Conservation (phyloP, 1,139 yeast species). For the Sugiyamaella pinicola region DNA sequence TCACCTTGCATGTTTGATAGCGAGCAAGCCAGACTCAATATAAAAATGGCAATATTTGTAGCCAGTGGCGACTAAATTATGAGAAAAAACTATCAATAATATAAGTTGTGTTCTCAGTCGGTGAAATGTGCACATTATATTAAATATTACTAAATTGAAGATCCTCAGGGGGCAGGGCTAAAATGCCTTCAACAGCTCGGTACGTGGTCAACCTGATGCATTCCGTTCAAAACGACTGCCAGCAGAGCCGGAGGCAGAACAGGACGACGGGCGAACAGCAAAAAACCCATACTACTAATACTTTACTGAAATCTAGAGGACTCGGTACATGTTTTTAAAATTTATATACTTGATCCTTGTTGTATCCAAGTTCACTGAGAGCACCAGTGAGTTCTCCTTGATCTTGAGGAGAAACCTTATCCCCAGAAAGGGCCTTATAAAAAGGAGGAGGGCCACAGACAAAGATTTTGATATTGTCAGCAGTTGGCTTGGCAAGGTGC, state of each 20-base stretch:
- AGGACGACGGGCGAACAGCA: no score
- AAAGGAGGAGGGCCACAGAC: constrained; percentile 92
- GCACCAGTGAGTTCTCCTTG: constrained; percentile 94
- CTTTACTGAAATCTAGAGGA: background rate
- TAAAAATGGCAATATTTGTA: no score
- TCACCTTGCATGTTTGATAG: constrained; percentile 5
- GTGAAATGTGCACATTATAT: no score
- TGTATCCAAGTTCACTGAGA: constrained; percentile 83
- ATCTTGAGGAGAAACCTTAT: constrained; percentile 80
- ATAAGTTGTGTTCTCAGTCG: background rate
- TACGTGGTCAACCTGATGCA: no score
- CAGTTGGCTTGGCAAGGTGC: constrained; percentile 58
- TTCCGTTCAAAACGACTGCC: no score
- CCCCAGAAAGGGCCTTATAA: constrained; percentile 81
- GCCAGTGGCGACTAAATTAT: background rate
- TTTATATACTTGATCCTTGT: constrained; percentile 86
- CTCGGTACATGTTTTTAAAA: constrained; percentile 56
- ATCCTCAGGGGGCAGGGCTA: no score
- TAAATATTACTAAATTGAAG: no score
- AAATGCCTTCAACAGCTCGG: no score
- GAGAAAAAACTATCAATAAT: background rate
- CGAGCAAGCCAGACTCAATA: no score
- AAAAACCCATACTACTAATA: no score
- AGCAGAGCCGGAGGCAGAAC: no score
- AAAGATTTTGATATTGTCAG: constrained; percentile 68